A percentile compares a stretch with the other conserved stretches of the same genome.
These are phyloP conservation scores for Quercus gilva DNA, from an alignment of 306 rosid species.

Conservation along the genomic window DNA sequence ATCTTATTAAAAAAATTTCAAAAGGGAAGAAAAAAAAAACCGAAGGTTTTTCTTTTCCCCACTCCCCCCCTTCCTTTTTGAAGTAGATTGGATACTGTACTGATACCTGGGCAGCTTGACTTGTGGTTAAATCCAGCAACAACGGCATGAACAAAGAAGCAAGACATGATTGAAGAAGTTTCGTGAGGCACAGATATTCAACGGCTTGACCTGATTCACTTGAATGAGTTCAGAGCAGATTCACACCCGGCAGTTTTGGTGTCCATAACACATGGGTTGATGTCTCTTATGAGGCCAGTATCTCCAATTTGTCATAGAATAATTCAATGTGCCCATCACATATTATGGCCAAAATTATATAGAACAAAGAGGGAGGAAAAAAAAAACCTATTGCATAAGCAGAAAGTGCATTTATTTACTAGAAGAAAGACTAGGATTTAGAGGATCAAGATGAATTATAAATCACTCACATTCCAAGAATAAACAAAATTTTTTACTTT, in stretches of 20 bases:
- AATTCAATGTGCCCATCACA: too few species aligned
- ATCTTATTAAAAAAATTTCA: too few species aligned
- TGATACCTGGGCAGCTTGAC: conserved; percentile 75
- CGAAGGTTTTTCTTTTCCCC: not conserved
- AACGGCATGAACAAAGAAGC: conserved; percentile 85
- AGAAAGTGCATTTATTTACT: too few species aligned
- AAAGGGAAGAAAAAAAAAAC: too few species aligned
- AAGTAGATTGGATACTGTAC: conserved; percentile 12
- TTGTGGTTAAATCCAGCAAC: conserved; percentile 81
- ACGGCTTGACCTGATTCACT: conserved; percentile 61
- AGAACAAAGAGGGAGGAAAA: too few species aligned
- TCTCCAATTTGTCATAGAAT: too few species aligned
- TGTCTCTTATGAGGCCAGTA: conserved; percentile 40
- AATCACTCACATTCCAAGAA: too few species aligned
- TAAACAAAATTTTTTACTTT: too few species aligned
- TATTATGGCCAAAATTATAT: too few species aligned
- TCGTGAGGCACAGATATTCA: conserved; percentile 50
- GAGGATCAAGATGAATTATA: too few species aligned
- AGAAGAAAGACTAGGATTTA: too few species aligned
- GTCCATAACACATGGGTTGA: conserved; percentile 93
- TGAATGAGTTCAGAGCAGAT: conserved; percentile 84
- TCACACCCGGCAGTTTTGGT: conserved; percentile 82
- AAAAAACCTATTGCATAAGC: too few species aligned
- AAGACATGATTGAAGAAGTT: conserved; percentile 52
- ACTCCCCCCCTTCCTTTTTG: conserved; percentile 1